phyloP scores from a whole-genome alignment of 2,329 filamentous ascomycete species.

The Aaosphaeria pasadenensis region DNA sequence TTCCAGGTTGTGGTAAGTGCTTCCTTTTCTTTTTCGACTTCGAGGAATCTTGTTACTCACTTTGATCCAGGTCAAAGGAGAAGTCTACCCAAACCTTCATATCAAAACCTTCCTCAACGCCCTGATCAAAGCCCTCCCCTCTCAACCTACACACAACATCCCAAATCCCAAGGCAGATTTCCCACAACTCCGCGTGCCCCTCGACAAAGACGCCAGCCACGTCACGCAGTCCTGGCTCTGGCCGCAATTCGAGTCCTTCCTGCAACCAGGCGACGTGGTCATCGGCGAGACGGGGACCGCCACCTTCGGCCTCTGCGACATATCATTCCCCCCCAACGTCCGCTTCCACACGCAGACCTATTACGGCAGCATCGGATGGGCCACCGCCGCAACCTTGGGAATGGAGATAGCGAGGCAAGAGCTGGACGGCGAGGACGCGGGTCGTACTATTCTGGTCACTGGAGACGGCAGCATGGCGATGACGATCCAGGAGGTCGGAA shows the following conservation, averaged over 20 bases:
- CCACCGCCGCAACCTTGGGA: conserved; percentile 42
- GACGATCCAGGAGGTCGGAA: conserved; percentile 64
- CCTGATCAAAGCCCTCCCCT: conserved; percentile 22
- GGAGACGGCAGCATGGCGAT: conserved; percentile 65
- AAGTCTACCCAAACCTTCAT: conserved; percentile 26
- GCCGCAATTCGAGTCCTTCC: conserved; percentile 38
- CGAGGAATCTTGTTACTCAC: too few relatives aligned
- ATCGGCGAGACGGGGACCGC: conserved; percentile 43
- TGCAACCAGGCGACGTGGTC: conserved; percentile 37
- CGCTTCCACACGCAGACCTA: conserved; percentile 41
- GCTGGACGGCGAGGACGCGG: conserved; percentile 21
- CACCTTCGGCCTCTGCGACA: conserved; percentile 38
- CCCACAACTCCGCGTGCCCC: conserved; percentile 23
- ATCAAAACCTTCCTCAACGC: conserved; percentile 37
- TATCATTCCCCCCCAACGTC: conserved; percentile 21
- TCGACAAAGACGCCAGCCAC: conserved; percentile 31
- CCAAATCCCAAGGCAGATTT: conserved; percentile 14
- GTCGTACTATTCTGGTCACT: conserved; percentile 55
- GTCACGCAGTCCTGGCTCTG: conserved; percentile 46
- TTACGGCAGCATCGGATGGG: conserved; percentile 45
- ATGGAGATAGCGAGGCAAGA: conserved; percentile 51
- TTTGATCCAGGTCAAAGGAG: conserved; percentile 21
- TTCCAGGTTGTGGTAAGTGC: conserved; percentile 31
- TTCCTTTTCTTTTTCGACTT: neutral
- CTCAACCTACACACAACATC: conserved; percentile 18